Base-by-base conservation (phyloP, 176 grass and related monocot genomes). In the Guadua angustifolia region DNA sequence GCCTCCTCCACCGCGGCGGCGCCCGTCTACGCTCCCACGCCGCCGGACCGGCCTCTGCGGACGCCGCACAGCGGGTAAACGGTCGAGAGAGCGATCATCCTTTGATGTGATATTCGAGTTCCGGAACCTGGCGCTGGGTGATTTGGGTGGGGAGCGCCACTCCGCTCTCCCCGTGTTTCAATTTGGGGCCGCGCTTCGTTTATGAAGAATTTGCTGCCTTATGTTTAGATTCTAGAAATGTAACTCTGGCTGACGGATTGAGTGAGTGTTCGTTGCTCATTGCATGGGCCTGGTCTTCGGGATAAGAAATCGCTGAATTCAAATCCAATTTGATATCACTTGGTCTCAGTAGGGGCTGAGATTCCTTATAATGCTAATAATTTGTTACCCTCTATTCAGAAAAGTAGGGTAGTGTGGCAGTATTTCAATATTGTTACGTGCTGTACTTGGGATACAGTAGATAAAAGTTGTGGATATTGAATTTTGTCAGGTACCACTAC, bases 51-150 rank as follows among this genome's bases (percentile, higher is more conserved):
- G 68, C 71, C 86, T 49, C 95, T 95, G 52, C 84, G 92, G 79
- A 98, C 95, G 77, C 95, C 95, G 55, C 95, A 98, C 43, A 95
- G 91, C 88, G 93, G 95, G 95, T 98, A 87, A 45, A 52, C 71
- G 17, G 16, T 2, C 52, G 15, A 45, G 18, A 67, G 21, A 36
- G 21, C 47, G 11, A 2, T 47, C 9, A 12, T 36, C 38, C 18
- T 0, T 46, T 43, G 26, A 38, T 16, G 5, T 42, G 32, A 1
- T 74, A 7, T 13, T 15, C 5, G 17, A 21, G 9, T 38, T 21
- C 72, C 4, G 16, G 46, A 51, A 73, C 49, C 70, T 0, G 71
- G 17, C 49, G 40, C 25, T 1, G 29, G 49, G 33, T 68, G 51
- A 21, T 39, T 69, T 71, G 6, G 1, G 46, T 26, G n/a, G 36